Conservation (phyloP, 2,329 filamentous ascomycete species). For the Fusarium pininemorale region DNA sequence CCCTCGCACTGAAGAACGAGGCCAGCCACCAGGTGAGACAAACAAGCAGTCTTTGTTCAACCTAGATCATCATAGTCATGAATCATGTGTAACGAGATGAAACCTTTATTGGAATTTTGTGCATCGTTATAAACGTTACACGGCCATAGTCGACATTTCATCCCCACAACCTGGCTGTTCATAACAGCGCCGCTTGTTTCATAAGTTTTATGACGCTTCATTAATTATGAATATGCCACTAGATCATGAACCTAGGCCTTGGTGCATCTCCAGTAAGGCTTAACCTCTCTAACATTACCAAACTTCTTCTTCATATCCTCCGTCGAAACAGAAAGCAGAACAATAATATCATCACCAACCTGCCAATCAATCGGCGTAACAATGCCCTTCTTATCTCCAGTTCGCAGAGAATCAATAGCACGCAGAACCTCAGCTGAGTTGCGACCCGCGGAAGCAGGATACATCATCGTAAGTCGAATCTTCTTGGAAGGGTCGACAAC, state of each 20-base stretch:
- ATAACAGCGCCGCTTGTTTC: fast-evolving
- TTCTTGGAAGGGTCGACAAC: conserved; percentile 93
- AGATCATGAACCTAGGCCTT: background rate
- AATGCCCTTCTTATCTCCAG: conserved; percentile 84
- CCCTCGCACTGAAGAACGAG: background rate
- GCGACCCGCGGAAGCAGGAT: conserved; percentile 87
- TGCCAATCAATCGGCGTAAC: conserved; percentile 91
- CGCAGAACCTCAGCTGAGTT: conserved; percentile 81
- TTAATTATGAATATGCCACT: background rate
- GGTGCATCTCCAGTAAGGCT: conserved; percentile 78
- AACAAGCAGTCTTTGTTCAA: too few species aligned
- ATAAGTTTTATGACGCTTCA: background rate
- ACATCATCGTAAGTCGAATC: conserved; percentile 89
- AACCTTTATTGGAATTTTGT: background rate
- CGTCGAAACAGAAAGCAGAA: conserved; percentile 81
- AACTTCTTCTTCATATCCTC: conserved; percentile 89
- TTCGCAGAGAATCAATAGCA: conserved; percentile 79
- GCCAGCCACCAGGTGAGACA: background rate
- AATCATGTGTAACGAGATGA: background rate
- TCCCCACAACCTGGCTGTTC: background rate
- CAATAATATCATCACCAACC: conserved; percentile 88
- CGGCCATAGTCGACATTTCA: fast-evolving
- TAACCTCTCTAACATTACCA: conserved; percentile 74
- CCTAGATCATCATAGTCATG: background rate
- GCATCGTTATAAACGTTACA: fast-evolving